phyloP scores from a whole-genome alignment of 345 rosid genomes.

The Gossypium herbaceum region DNA sequence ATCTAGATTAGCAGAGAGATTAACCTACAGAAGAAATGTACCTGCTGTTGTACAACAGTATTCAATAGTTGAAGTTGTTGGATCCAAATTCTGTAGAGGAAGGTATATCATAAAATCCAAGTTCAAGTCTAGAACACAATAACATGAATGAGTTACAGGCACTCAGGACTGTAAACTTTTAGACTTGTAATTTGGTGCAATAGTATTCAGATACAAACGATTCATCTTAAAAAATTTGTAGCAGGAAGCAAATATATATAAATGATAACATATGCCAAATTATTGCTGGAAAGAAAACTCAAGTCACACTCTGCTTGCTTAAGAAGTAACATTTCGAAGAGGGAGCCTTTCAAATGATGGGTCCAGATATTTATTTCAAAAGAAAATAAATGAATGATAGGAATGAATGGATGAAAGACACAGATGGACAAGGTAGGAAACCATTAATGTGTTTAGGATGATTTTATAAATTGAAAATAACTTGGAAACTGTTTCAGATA shows the following conservation, averaged over 20 bases:
- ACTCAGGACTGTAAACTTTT: not conserved
- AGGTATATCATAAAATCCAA: conserved; percentile 14
- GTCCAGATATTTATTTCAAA: not conserved
- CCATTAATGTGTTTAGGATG: not conserved
- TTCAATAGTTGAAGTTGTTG: conserved; percentile 66
- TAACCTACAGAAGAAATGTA: conserved; percentile 26
- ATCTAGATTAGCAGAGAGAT: conserved; percentile 7
- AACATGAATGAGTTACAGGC: not conserved
- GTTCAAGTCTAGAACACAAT: not conserved
- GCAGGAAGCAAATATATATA: conserved; percentile 2
- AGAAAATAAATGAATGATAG: not conserved
- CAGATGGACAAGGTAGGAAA: not conserved
- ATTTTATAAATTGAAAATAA: not conserved
- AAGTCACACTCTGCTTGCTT: not conserved
- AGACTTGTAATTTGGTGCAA: not conserved
- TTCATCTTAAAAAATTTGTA: not conserved
- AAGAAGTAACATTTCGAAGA: not conserved
- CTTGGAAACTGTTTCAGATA: not conserved
- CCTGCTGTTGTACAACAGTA: conserved; percentile 89
- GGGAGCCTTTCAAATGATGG: not conserved
- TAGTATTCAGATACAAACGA: not conserved
- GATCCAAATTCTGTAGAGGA: conserved; percentile 60
- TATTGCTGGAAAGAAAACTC: not conserved
- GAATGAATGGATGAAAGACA: not conserved
- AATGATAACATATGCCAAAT: not conserved